Base-by-base conservation (phyloP, 305 asterid species). In the Withania somnifera region DNA sequence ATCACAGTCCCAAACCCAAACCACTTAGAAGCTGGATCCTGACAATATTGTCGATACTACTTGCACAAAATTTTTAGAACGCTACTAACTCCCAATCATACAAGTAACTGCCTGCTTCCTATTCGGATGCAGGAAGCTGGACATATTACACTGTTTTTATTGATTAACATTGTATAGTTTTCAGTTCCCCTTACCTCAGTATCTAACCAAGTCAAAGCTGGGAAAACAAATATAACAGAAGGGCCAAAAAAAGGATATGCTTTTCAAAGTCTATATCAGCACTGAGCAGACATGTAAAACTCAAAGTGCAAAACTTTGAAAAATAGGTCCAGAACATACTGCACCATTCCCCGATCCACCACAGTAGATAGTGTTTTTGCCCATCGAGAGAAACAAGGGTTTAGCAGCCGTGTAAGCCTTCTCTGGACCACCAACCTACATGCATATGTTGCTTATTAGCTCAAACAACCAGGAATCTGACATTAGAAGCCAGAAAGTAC, bases 271-370 rank as follows among this genome's bases (percentile, higher is more conserved):
- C 36, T 7, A 22, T 45, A 73, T 24, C 15, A 51, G 61, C 30
- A 9, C 47, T 76, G 63, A 76, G 64, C 80, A 28, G 30, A 51
- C 28, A 76, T 76, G n/a, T 30, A 30, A 8, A 51, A 51, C 26
- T 28, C 63, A 51, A 51, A n/a, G 30, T 76, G 63, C 11, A 76
- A 51, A 50, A 76, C 45, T 51, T 76, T 28, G 0, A 17, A 28
- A 28, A 51, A 28, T 42, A 69, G 63, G 30, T 76, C 17, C 19
- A 10, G 83, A 85, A 84, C 93, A 24, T 91, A 96, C 99, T 84
- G 97, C 89, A 83, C 99, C 99, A 84, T 90, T 96, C 84, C 99
- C 99, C 19, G 98, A 86, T 86, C 98, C 98, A 85, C 99, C 99
- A 83, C 99, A 96, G 84, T 96, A 87, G 78, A 93, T 88, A 71